Percentiles rank a stretch among this genome's conserved stretches.
Evolutionary conservation across 2,329 filamentous ascomycete genomes (phyloP).

Genomic region (Keithomyces neogunnii): DNA sequence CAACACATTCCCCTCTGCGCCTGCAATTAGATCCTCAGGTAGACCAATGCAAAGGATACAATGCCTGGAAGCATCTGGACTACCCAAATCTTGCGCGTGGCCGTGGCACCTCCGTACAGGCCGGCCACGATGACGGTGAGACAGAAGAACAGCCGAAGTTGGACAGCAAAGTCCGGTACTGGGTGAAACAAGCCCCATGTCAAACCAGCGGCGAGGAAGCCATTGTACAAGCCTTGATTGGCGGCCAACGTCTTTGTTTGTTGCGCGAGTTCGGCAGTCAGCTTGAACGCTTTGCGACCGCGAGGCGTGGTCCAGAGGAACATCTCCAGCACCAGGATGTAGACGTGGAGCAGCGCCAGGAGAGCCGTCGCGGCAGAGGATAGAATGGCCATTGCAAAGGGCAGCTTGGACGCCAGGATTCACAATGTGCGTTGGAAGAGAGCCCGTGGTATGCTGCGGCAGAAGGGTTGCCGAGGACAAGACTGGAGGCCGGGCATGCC

Average conservation of each 20-base stretch:
- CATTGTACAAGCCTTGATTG: conserved; percentile 46
- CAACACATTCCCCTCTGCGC: too few species aligned
- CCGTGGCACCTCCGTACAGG: conserved; percentile 34
- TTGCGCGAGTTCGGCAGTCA: conserved; percentile 35
- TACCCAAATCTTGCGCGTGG: conserved; percentile 30
- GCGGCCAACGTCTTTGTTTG: conserved; percentile 36
- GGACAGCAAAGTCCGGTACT: conserved; percentile 27
- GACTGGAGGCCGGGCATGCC: too few species aligned
- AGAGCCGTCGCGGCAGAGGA: conserved; percentile 26
- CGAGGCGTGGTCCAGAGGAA: conserved; percentile 39
- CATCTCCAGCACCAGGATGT: conserved; percentile 41
- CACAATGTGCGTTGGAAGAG: too few species aligned
- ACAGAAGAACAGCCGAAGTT: conserved; percentile 40
- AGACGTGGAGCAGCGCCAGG: conserved; percentile 35
- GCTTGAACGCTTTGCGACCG: conserved; percentile 34
- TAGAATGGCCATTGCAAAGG: conserved; percentile 10
- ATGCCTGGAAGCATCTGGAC: conserved; percentile 29
- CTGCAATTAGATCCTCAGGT: conserved; percentile 11
- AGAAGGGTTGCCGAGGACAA: too few species aligned
- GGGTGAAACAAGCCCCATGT: conserved; percentile 40
- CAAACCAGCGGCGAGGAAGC: conserved; percentile 41
- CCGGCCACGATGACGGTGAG: conserved; percentile 36
- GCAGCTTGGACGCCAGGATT: background rate
- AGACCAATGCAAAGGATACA: conserved; percentile 1
- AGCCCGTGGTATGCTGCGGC: too few species aligned